A percentile compares a stretch with the other conserved stretches of the same genome.
Evolutionary conservation across 2,329 filamentous ascomycete species (phyloP).

Genomic region (Colletotrichum gloeosporioides): DNA sequence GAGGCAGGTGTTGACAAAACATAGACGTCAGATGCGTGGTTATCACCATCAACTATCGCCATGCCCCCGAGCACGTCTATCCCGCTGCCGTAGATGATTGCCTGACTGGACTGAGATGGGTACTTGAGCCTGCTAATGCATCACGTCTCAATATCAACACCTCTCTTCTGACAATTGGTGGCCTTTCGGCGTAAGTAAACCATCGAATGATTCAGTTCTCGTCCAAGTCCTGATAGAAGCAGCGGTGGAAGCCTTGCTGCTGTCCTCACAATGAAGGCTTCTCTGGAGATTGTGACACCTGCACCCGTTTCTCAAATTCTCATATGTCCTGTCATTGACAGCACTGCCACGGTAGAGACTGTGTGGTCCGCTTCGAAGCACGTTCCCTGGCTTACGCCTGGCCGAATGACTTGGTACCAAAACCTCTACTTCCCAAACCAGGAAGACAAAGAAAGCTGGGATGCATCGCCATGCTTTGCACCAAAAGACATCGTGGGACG

Average conservation of each 20-base stretch:
- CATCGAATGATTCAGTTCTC: not conserved
- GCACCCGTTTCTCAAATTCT: slow-evolving; percentile 20
- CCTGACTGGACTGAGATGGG: slow-evolving; percentile 36
- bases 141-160: slow-evolving; percentile 29
- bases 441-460: slow-evolving; percentile 29
- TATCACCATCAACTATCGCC: slow-evolving; percentile 37
- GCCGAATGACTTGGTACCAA: slow-evolving; percentile 41
- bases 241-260: slow-evolving; percentile 26
- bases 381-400: slow-evolving; percentile 37
- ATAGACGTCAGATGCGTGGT: slow-evolving; percentile 31
- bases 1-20: not conserved
- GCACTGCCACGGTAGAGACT: slow-evolving; percentile 31
- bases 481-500: slow-evolving; percentile 26
- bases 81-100: slow-evolving; percentile 38
- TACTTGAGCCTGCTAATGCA: slow-evolving; percentile 18
- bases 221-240: not conserved
- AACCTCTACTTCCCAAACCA: slow-evolving; percentile 34
- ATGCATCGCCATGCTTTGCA: slow-evolving; percentile 37
- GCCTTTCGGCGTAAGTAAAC: slow-evolving; percentile 29
- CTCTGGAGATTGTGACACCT: not conserved
- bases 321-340: slow-evolving; percentile 39
- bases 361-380: slow-evolving; percentile 20
- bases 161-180: slow-evolving; percentile 32
- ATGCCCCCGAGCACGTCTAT: slow-evolving; percentile 40
- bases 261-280: slow-evolving; percentile 23